Base-by-base conservation (phyloP, 1,139 yeast species). In the Geotrichum restrictum region DNA sequence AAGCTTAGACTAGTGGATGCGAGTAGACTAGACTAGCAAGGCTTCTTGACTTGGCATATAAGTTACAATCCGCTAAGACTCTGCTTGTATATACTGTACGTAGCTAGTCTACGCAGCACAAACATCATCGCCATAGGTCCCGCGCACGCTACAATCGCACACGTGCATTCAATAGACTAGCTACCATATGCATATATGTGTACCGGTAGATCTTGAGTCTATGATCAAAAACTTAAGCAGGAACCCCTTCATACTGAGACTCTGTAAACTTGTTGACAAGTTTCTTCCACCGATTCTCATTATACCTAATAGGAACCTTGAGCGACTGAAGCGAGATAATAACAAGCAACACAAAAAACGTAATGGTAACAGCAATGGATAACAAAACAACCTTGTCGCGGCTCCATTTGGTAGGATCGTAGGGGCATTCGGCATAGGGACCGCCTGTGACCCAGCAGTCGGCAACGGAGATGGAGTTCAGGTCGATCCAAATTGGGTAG, bases 401-500 rank as follows among this genome's bases (percentile, higher is more conserved):
- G 39, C 73, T 73, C 21, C 81, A 74, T 0, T 77, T 76, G 50
- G 70, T 72, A 7, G 57, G 54, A 54, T 79, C 80, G 64, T 89
- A 91, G 0, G 96, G 96, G 66, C 98, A 91, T 33, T 71, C 68
- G 0, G 94, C 84, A 56, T 79, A 76, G 0, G 91, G 82, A 0
- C 96, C 96, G 1, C 95, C 97, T 1, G 81, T 70, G 1, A 89
- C 91, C 89, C 94, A 91, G 65, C 98, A 91, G 52, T 81, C 78
- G 16, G 77, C 69, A 4, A 82, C 81, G 0, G 88, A 79, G 16
- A 93, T 75, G 31, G 93, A 88, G 65, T 93, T 93, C 58, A 89
- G 62, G 66, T 89, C 93, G 2, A 89, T 79, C 98, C 98, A 93
- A 0, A 84, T 74, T 0, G 65, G 61, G 66, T 65, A 48, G 5